phyloP scores from a whole-genome alignment of 1,284 basidiomycete species.

The Sanghuangporus weigelae region DNA sequence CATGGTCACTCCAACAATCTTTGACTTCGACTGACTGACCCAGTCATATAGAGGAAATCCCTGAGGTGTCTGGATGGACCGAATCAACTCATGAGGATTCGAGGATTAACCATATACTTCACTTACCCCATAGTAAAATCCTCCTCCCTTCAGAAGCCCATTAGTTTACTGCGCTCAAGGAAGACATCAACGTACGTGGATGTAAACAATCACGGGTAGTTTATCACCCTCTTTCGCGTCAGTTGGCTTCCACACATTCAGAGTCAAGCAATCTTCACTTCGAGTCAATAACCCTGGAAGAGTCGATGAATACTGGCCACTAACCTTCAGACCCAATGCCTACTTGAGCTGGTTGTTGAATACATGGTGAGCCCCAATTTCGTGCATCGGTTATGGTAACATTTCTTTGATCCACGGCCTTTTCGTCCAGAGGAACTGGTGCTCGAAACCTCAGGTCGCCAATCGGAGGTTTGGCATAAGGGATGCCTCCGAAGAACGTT shows the following conservation, averaged over 20 bases:
- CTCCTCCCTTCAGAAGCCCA: conserved; percentile 32
- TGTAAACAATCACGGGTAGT: conserved; percentile 41
- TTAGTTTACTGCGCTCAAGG: background rate
- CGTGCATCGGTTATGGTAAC: conserved; percentile 33
- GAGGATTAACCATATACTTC: background rate
- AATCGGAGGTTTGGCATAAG: conserved; percentile 50
- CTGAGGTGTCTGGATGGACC: conserved; percentile 31
- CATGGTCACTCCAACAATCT: conserved; percentile 48
- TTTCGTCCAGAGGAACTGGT: conserved; percentile 41
- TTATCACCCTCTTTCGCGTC: conserved; percentile 37
- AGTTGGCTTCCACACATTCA: conserved; percentile 48
- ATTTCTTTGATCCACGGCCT: conserved; percentile 18
- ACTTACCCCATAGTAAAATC: conserved; percentile 32
- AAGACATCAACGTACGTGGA: conserved; percentile 30
- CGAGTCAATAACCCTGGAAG: background rate
- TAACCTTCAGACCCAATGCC: conserved; percentile 38
- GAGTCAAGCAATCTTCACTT: conserved; percentile 40
- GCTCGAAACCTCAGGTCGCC: conserved; percentile 46
- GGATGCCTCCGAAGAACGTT: conserved; percentile 45
- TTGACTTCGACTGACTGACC: conserved; percentile 42
- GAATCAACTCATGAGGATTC: background rate
- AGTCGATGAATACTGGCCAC: background rate
- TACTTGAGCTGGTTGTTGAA: conserved; percentile 37
- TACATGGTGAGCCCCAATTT: conserved; percentile 37
- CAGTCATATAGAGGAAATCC: conserved; percentile 51